Base-by-base conservation (phyloP, 1,284 basidiomycete genomes). In the Mycosarcoma mackinlayi region DNA sequence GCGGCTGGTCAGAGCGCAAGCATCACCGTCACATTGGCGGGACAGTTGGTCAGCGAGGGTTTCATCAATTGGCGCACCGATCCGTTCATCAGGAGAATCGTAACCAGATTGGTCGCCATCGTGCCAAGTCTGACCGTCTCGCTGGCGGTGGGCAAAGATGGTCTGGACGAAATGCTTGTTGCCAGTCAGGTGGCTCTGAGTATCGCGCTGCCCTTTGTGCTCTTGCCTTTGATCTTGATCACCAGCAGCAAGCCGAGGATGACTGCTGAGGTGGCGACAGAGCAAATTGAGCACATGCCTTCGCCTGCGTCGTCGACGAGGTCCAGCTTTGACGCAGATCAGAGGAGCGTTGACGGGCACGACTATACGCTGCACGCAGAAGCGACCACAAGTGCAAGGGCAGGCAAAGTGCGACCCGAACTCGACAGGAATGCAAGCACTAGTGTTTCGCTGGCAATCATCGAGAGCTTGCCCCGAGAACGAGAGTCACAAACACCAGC, bases 1-100 rank as follows among this genome's bases (percentile, higher is more conserved):
- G 89, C 90, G 34, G 87, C 93, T 0, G 94, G 94, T 4, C 93
- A 98, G 85, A 93, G 92, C 69, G 92, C 95, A 0, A 92, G 91
- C 9, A 88, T 98, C 63, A 92, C 96, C 1, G 94, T 92, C 7
- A 98, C 94, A 0, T 87, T 98, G 11, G 91, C 93, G 0, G 95
- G 94, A 0, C 87, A 98, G 84, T 90, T 94, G 40, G 91, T 98
- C 30, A 91, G 90, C 0, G 95, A 98, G 84, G 95, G 95, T 0
- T 96, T 97, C 83, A 87, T 98, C 63, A 88, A 89, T 57, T 98
- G 94, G 94, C 87, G 88, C 50, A 87, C 93, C 45, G 91, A 92
- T 55, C 91, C 93, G 11, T 86, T 92, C 41, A 78, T 92, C 38
- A 88, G 94, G 9, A 88, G 94, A 8, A 83, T 95, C 4, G 75